Evolutionary conservation across 1,284 basidiomycete genomes (phyloP), one percentile per base, ranked within the genome.

Genomic region (Marasmius sp.): DNA sequence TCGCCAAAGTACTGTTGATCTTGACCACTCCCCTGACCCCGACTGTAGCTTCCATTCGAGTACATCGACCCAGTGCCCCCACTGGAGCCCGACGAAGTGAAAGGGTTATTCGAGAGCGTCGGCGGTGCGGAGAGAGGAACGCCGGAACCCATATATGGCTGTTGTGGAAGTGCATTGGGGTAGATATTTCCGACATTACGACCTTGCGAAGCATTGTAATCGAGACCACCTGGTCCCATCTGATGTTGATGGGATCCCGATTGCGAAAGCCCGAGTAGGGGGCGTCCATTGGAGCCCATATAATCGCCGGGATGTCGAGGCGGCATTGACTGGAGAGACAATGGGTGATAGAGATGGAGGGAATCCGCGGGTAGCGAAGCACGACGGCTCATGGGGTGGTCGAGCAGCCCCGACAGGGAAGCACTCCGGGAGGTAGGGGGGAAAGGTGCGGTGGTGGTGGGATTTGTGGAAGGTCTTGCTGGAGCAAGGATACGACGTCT

Each of bases 401-500:
- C 80, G 39, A 85, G 67, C 56, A 84, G 67, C 1, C 77, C 78
- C 45, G 71, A 78, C 54, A 81, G 72, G 18, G 77, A 81, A n/a
- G 75, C 73, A 59, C 74, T 78, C 51, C 83, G 79, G 61, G 74
- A 79, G 34, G 74, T 72, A 12, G 81, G 84, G 58, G 79, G 84
- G 69, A 85, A 88, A 16, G 90, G 89, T 1, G 85, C 83, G 3
- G 88, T 90, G 0, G 90, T 91, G 1, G 90, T 89, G 1, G 91
- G 89, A 8, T 87, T 86, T 9, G 85, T 83, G 1, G 87, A 85
- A 16, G 88, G 85, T 64, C 91, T 88, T 0, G 89, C 90, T 33
- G 91, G 91, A 4, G 91, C 91, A 61, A 93, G 84, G 70, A 93
- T 93, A 62, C 91, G 86, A 65, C 91, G 85, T 36, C 91, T 84